Base-by-base conservation (phyloP, 208 protist genomes). In the Polymyxa betae region DNA sequence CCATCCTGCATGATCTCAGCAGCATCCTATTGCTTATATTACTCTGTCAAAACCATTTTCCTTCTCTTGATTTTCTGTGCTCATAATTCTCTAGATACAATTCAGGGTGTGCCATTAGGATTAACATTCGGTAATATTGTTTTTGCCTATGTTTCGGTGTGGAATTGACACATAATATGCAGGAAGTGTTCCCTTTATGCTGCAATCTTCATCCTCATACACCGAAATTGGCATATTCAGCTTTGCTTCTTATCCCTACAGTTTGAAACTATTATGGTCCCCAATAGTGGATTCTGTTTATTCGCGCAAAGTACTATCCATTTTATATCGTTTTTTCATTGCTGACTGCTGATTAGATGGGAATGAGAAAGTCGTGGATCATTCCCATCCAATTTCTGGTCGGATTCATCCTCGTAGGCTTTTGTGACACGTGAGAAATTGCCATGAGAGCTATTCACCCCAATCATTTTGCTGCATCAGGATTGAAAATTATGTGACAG, bases 81-180 rank as follows among this genome's bases (percentile, higher is more conserved):
- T n/a, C n/a, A n/a, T n/a, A n/a, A n/a, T n/a, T 60, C 49, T 5
- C n/a, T 82, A 82, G 72, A 82, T 82, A 82, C 72, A n/a, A 82
- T 82, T 82, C 72, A 82, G n/a, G 72, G 72, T 5, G 72, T 82
- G 5, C 72, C 72, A 20, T n/a, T 82, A 43, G 72, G 72, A 5
- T n/a, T 82, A 43, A 82, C 72, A 43, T 82, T 82, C 72, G 72
- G 72, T 43, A 60, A 29, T 29, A 60, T 60, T 5, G 12, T 60
- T 24, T 5, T 60, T 60, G 49, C 24, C 24, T 60, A 60, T 24
- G 49, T 24, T 29, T 60, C 12, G 12, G 12, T 60, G 24, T 29
- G 49, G 49, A 29, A 29, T 60, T n/a, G n/a, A n/a, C 49, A 60
- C 12, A 29, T 29, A 60, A 60, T 5, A 5, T 60, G 5, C 49